Base-by-base conservation (phyloP, 176 grass and related monocot species). In the Luzula sylvatica region DNA sequence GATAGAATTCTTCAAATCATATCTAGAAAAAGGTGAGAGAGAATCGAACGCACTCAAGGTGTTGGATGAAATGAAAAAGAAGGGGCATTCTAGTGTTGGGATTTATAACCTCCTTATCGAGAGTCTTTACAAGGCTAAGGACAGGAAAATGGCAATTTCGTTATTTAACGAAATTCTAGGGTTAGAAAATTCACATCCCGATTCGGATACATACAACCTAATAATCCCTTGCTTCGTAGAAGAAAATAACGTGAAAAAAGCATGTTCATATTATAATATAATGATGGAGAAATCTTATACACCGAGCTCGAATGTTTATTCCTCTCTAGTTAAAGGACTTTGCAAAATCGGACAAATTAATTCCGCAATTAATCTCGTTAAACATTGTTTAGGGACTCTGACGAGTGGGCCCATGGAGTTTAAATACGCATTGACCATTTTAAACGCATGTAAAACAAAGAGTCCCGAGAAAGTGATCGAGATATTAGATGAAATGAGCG, bases 371-470 rank as follows among this genome's bases (percentile, higher is more conserved):
- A 65, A 73, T 48, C 77, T 96, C 57, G 74, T 86, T 42, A 76
- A 80, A 61, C 67, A 96, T 67, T 96, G 77, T 67, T 69, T 96
- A 44, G 77, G 84, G 61, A 89, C 72, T 86, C 58, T 96, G 30
- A 79, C 82, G 50, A 89, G 69, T 32, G 90, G 84, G 4, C 90
- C 90, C n/a, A 67, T 75, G 71, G 90, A 96, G 53, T 96, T 96
- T 54, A 96, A 96, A 60, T 88, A 95, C 55, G 55, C 84, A 38
- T 72, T 95, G 78, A 79, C 84, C 66, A 75, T 88, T 54, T 32
- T 88, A 51, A 73, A 88, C 65, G 67, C 52, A 24, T 95, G 90
- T 42, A 74, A 66, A 72, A 66, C 62, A 29, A 88, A 88, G 73
- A 70, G 25, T 25, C 80, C 80, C 12, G 80, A 88, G 42, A 82